phyloP scores from a whole-genome alignment of 306 rosid species.

The Parietaria judaica region DNA sequence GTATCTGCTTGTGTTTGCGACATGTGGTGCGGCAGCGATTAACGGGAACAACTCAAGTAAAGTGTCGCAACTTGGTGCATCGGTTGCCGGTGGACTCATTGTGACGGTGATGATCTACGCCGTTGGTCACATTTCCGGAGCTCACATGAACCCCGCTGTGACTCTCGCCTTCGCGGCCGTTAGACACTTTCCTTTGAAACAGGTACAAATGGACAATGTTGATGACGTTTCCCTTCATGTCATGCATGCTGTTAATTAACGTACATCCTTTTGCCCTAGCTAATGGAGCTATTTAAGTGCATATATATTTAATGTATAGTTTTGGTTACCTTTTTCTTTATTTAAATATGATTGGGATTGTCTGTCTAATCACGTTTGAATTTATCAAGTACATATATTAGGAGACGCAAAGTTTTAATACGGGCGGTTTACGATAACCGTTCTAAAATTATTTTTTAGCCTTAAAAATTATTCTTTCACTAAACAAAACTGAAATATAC shows the following conservation, averaged over 20 bases:
- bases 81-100: conserved; percentile 62
- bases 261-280: no score
- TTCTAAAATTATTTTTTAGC: no score
- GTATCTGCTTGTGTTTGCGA: conserved; percentile 19
- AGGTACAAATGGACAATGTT: conserved; percentile 23
- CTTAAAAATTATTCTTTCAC: no score
- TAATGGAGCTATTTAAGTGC: no score
- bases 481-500: no score
- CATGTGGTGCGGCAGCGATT: conserved; percentile 4
- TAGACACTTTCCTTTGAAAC: conserved; percentile 61
- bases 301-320: no score
- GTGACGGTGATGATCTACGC: conserved; percentile 69
- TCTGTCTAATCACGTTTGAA: no score
- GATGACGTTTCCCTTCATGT: neutral
- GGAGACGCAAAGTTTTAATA: no score
- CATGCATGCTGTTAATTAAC: no score
- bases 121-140: conserved; percentile 78
- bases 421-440: no score
- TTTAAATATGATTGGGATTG: neutral
- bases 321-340: neutral
- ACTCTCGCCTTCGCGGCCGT: conserved; percentile 61
- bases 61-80: conserved; percentile 60
- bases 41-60: neutral
- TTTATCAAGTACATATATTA: no score
- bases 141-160: conserved; percentile 82